These are phyloP conservation scores for Boletellus emodensis DNA, from an alignment of 768 basidiomycete genomes.

Conservation along the genomic window DNA sequence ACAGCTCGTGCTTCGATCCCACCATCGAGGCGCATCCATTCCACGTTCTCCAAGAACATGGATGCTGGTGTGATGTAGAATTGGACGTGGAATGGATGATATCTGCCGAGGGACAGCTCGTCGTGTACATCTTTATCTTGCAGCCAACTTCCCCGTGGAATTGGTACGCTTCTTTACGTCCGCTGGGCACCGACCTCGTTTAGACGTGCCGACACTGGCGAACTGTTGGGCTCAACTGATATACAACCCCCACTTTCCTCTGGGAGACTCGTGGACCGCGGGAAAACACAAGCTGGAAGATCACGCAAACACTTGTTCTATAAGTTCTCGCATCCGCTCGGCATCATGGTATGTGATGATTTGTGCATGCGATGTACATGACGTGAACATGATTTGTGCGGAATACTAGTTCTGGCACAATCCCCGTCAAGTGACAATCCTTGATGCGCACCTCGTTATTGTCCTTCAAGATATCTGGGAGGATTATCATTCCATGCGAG, in stretches of 20 bases:
- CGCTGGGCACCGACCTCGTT: too few species aligned
- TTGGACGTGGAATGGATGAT: neutral
- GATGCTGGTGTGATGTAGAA: too few species aligned
- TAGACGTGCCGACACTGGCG: neutral
- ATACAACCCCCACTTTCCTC: neutral
- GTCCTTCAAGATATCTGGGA: neutral
- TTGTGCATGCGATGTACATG: too few species aligned
- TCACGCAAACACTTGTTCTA: neutral
- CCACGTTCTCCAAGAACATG: neutral
- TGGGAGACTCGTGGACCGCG: too few species aligned
- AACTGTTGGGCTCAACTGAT: neutral
- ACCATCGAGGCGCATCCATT: neutral
- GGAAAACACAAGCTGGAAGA: neutral
- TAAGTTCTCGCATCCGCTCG: accelerated
- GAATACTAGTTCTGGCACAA: too few species aligned
- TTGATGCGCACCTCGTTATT: neutral
- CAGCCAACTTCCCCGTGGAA: too few species aligned
- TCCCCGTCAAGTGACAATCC: neutral
- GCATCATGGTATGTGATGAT: neutral
- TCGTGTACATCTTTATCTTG: neutral
- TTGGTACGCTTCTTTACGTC: neutral
- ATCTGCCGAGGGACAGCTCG: neutral
- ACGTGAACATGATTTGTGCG: too few species aligned
- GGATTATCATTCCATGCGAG: neutral
- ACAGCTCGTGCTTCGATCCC: neutral